Evolutionary conservation across 75 land plant species (phyloP).

Genomic region (Selaginella moellendorffii): DNA sequence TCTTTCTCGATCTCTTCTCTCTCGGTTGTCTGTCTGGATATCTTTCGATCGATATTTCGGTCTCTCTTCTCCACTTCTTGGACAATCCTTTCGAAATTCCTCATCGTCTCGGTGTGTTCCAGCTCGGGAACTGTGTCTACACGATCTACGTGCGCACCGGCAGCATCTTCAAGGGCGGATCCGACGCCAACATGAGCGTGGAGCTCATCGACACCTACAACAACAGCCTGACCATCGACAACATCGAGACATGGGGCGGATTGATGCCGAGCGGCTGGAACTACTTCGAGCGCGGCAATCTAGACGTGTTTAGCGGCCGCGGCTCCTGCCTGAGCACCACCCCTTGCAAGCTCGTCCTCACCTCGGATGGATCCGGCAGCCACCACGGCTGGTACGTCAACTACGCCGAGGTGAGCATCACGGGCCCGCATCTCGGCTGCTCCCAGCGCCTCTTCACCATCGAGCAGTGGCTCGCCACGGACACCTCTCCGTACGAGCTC

Average conservation of each 20-base stretch:
- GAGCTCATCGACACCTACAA: conserved; percentile 11
- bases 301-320: conserved; percentile 34
- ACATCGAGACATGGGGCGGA: conserved; percentile 33
- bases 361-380: conserved; percentile 47
- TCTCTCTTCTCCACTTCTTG: no score
- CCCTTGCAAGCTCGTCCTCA: conserved; percentile 33
- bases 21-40: no score
- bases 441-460: conserved; percentile 25
- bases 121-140: conserved; percentile 23
- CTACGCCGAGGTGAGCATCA: conserved; percentile 52
- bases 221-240: background rate
- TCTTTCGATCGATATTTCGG: no score
- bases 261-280: conserved; percentile 23
- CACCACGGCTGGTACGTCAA: conserved; percentile 61
- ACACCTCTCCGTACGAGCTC: conserved; percentile 41
- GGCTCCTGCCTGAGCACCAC: conserved; percentile 33
- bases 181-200: conserved; percentile 23
- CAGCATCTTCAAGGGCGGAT: conserved; percentile 24
- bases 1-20: no score
- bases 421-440: conserved; percentile 41
- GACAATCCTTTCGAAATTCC: no score
- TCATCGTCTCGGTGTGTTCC: no score
- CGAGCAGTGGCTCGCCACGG: conserved; percentile 46
- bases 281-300: conserved; percentile 29
- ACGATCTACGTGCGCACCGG: conserved; percentile 33